Conservation (phyloP, 2,329 filamentous ascomycete genomes). For the Talaromyces verruculosus region DNA sequence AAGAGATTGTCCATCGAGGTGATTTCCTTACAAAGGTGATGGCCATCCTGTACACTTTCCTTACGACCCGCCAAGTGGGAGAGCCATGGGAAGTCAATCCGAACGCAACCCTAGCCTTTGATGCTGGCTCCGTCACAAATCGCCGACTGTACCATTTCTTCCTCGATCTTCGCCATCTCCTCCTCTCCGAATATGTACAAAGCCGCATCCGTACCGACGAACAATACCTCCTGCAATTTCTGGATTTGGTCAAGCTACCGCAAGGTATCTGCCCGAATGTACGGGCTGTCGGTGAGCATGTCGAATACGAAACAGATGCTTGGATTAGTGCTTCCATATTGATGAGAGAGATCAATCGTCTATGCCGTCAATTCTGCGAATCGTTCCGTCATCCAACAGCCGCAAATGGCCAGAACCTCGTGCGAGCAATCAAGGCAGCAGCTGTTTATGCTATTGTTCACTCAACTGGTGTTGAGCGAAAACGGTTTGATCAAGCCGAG, state of each 20-base stretch:
- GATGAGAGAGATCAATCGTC: slow-evolving; percentile 88
- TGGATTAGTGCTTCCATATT: slow-evolving; percentile 97
- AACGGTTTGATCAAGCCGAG: slow-evolving; percentile 81
- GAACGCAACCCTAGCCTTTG: slow-evolving; percentile 83
- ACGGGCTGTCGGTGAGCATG: slow-evolving; percentile 87
- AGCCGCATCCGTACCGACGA: slow-evolving; percentile 77
- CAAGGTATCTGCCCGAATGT: slow-evolving; percentile 96
- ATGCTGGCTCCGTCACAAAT: slow-evolving; percentile 92
- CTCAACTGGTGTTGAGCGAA: slow-evolving; percentile 83
- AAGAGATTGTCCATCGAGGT: slow-evolving; percentile 88
- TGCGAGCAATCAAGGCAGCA: slow-evolving; percentile 66
- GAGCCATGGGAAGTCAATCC: slow-evolving; percentile 87
- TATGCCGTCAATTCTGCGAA: slow-evolving; percentile 84
- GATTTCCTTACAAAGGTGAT: slow-evolving; percentile 95
- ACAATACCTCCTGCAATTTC: slow-evolving; percentile 87
- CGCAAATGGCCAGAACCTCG: slow-evolving; percentile 65
- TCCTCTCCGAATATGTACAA: slow-evolving; percentile 84
- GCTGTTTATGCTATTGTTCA: slow-evolving; percentile 84
- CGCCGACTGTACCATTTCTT: slow-evolving; percentile 98
- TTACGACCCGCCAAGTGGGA: slow-evolving; percentile 92
- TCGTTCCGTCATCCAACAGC: slow-evolving; percentile 71
- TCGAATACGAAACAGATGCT: slow-evolving; percentile 96
- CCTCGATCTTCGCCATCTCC: slow-evolving; percentile 85
- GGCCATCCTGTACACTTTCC: slow-evolving; percentile 94
- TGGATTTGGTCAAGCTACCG: slow-evolving; percentile 92